Percentiles rank a stretch among this genome's conserved stretches.
These are phyloP conservation scores for Paramecium tetraurelia DNA, from an alignment of 73 alveolate genomes.

Conservation along the genomic window DNA sequence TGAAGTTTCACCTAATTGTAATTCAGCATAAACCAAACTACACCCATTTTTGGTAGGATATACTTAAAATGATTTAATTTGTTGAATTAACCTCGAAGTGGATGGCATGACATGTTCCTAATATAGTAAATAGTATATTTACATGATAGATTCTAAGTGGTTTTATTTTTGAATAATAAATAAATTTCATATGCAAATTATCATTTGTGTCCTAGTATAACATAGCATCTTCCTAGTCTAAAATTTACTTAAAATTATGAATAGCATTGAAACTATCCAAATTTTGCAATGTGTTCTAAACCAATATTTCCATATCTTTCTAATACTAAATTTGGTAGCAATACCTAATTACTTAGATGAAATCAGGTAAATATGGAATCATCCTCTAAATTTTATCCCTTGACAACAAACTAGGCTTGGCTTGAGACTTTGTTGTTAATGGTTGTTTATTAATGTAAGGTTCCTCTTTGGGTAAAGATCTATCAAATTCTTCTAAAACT, in stretches of 20 bases:
- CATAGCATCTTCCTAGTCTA: not conserved
- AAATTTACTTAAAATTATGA: not conserved
- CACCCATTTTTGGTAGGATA: constrained; percentile 9
- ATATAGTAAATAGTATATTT: not conserved
- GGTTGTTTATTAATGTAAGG: not conserved
- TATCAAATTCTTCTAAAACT: not conserved
- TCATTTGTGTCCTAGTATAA: constrained; percentile 5
- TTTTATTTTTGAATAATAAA: not conserved
- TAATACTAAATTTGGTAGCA: not conserved
- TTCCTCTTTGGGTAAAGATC: not conserved
- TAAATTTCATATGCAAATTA: constrained; percentile 13
- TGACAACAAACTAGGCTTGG: constrained; percentile 18
- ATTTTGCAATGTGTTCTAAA: not conserved
- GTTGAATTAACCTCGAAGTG: not conserved
- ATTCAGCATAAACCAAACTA: not conserved
- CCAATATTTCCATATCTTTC: constrained; percentile 20
- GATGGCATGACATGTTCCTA: constrained; percentile 33
- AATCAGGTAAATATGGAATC: not conserved
- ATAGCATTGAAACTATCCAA: not conserved
- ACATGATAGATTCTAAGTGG: constrained; percentile 1
- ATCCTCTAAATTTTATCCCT: not conserved
- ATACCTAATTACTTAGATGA: not conserved
- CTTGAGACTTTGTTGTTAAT: not conserved
- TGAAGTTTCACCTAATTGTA: not conserved
- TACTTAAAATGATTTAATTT: not conserved